These are phyloP conservation scores for Septoria petroselini DNA, from an alignment of 2,329 filamentous ascomycete genomes.

Conservation along the genomic window DNA sequence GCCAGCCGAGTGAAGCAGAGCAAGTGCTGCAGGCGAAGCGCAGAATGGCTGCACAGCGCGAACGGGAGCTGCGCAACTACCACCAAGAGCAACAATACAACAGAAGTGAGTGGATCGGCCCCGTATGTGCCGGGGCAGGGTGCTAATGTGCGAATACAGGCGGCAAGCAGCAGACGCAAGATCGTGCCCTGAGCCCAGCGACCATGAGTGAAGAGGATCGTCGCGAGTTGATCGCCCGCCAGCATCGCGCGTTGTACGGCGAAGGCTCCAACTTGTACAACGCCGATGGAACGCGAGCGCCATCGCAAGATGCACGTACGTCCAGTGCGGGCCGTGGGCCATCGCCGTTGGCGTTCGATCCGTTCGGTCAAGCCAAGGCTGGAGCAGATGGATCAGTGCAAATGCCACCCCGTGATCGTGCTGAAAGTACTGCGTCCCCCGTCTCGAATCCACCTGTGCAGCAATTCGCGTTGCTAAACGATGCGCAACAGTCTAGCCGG, in stretches of 20 bases:
- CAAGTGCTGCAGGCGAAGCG: slow-evolving; percentile 99
- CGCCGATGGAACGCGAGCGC: slow-evolving; percentile 67
- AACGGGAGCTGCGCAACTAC: slow-evolving; percentile 98
- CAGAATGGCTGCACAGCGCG: slow-evolving; percentile 97
- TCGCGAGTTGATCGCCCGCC: slow-evolving; percentile 90
- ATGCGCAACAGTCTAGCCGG: slow-evolving; percentile 63
- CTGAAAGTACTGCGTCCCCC: slow-evolving; percentile 76
- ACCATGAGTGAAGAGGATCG: slow-evolving; percentile 94
- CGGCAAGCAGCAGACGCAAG: slow-evolving; percentile 62
- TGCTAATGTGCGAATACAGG: slow-evolving; percentile 42
- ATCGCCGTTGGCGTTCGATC: slow-evolving; percentile 78
- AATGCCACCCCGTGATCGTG: slow-evolving; percentile 49
- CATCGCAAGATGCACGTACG: slow-evolving; percentile 62
- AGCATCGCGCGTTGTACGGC: slow-evolving; percentile 91
- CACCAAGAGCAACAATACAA: slow-evolving; percentile 99
- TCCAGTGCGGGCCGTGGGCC: slow-evolving; percentile 67
- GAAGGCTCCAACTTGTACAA: slow-evolving; percentile 66
- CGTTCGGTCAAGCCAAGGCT: slow-evolving; percentile 55
- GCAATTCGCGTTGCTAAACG: slow-evolving; percentile 43
- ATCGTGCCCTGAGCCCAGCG: slow-evolving; percentile 78
- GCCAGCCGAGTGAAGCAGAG: slow-evolving; percentile 85
- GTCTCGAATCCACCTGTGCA: slow-evolving; percentile 60
- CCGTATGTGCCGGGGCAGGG: neutral
- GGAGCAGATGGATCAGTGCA: slow-evolving; percentile 54
- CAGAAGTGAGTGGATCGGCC: slow-evolving; percentile 66